Conservation (phyloP, 306 rosid genomes). For the Sechiopsis laciniata region DNA sequence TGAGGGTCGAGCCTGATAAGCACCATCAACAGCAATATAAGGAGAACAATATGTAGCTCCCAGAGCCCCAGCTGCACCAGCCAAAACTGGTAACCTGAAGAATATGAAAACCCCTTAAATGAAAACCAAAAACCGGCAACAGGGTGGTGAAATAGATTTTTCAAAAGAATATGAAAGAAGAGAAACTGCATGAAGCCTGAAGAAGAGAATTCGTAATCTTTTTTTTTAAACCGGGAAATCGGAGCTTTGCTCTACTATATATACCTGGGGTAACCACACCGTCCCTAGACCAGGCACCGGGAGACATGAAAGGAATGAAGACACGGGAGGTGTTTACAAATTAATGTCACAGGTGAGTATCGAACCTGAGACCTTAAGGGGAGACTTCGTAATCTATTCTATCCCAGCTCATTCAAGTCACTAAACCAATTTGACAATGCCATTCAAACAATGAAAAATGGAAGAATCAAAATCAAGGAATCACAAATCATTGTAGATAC, state of each 20-base stretch:
- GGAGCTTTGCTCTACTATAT: no score
- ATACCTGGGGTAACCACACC: no score
- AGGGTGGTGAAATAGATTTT: background rate
- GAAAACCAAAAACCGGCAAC: background rate
- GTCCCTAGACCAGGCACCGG: no score
- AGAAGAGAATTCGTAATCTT: background rate
- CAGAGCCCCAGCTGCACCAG: constrained; percentile 91
- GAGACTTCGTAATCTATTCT: no score
- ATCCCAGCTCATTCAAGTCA: background rate
- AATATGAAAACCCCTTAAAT: background rate
- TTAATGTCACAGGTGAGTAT: no score
- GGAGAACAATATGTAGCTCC: constrained; percentile 81
- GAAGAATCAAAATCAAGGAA: background rate
- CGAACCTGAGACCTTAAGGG: no score
- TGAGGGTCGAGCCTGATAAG: constrained; percentile 62
- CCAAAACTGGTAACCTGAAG: constrained; percentile 79
- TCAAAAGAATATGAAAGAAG: background rate
- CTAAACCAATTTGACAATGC: constrained; percentile 5
- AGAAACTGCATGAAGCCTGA: constrained; percentile 1
- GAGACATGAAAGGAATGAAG: no score
- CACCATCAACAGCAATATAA: constrained; percentile 72
- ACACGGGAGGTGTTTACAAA: no score
- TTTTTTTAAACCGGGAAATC: no score
- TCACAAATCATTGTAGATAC: background rate
- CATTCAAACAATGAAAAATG: constrained; percentile 1